Evolutionary conservation across 148 eudicot species (phyloP).

Genomic region (Chenopodium album): DNA sequence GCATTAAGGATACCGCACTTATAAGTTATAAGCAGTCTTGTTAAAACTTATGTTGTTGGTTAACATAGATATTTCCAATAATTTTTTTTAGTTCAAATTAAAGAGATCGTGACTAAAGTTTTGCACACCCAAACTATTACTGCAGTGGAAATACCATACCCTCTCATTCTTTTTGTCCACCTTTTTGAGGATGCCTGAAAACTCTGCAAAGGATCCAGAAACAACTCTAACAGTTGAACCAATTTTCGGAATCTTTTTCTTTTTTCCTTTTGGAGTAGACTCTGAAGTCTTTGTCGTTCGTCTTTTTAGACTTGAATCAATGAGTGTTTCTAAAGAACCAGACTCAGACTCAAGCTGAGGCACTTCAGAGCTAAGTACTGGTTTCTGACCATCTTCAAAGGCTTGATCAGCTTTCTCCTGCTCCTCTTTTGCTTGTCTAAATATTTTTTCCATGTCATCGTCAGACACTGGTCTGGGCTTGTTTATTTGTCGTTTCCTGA

Average conservation of each 20-base stretch:
- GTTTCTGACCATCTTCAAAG: slow-evolving; percentile 58
- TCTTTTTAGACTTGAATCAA: slow-evolving; percentile 39
- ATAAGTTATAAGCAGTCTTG: background rate
- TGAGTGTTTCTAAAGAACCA: slow-evolving; percentile 25
- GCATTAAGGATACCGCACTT: background rate
- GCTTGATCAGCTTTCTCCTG: slow-evolving; percentile 81
- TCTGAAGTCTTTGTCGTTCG: slow-evolving; percentile 41
- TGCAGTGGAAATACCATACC: slow-evolving; percentile 39
- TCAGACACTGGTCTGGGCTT: slow-evolving; percentile 77
- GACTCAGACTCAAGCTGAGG: slow-evolving; percentile 23
- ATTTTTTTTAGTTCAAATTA: no score
- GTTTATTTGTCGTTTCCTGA: slow-evolving; percentile 77
- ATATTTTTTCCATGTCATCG: slow-evolving; percentile 69
- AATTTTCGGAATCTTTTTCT: slow-evolving; percentile 36
- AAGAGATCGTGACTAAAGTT: background rate
- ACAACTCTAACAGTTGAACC: slow-evolving; percentile 76
- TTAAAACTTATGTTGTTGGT: background rate
- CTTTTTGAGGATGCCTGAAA: slow-evolving; percentile 77
- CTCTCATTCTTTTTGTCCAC: slow-evolving; percentile 51
- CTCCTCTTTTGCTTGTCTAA: slow-evolving; percentile 73
- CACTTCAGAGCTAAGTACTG: slow-evolving; percentile 30
- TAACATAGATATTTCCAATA: no score
- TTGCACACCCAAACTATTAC: background rate
- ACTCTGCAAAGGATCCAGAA: slow-evolving; percentile 86
- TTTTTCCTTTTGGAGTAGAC: slow-evolving; percentile 30